Evolutionary conservation across 2,329 filamentous ascomycete species (phyloP).

Genomic region (Camillea tinctor): DNA sequence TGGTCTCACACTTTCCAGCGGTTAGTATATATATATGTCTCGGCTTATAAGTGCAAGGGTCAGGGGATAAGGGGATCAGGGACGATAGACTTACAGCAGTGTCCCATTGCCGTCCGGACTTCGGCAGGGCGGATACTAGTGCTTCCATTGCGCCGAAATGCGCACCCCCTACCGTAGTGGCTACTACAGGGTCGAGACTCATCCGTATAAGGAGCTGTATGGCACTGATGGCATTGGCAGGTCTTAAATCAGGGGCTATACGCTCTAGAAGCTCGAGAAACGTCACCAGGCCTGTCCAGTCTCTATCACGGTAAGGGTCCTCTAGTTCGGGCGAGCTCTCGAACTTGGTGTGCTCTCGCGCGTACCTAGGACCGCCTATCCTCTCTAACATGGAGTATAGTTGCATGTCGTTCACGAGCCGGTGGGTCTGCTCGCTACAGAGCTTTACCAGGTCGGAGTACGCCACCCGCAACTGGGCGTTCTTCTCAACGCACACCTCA

Average conservation of each 20-base stretch:
- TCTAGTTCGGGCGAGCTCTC: conserved; percentile 26
- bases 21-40: conserved; percentile 10
- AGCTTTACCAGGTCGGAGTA: conserved; percentile 57
- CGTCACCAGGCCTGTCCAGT: conserved; percentile 46
- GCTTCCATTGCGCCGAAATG: conserved; percentile 38
- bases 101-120: conserved; percentile 36
- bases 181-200: conserved; percentile 51
- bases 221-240: conserved; percentile 37
- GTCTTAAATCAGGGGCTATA: conserved; percentile 37
- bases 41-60: too few relatives aligned
- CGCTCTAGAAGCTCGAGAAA: conserved; percentile 43
- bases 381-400: conserved; percentile 54
- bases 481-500: conserved; percentile 56
- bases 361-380: conserved; percentile 55
- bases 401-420: conserved; percentile 44
- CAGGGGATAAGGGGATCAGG: background rate
- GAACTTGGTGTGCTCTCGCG: conserved; percentile 32
- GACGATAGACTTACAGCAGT: conserved; percentile 39
- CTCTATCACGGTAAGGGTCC: conserved; percentile 35
- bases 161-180: conserved; percentile 23
- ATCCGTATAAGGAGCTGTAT: conserved; percentile 52
- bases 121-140: conserved; percentile 43
- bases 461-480: conserved; percentile 55
- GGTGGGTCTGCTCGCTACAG: conserved; percentile 42
- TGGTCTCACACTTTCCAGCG: conserved; percentile 45